Evolutionary conservation across 306 rosid species (phyloP).

Genomic region (Sicyos edulis): DNA sequence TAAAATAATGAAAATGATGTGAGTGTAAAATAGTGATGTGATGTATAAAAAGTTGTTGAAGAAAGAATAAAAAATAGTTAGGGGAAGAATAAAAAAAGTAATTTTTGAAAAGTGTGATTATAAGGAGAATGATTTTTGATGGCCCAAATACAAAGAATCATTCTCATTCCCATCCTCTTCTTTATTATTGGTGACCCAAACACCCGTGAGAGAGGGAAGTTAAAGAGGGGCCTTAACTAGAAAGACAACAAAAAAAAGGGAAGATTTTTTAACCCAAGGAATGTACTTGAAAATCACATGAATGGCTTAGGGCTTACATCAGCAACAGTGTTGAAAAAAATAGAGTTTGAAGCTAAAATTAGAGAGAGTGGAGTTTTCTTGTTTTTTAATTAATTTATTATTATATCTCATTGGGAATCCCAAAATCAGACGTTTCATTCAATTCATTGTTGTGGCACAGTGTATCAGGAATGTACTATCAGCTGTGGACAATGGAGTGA

Average conservation of each 20-base stretch:
- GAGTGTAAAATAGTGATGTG: too few relatives aligned
- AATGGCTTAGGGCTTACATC: slow-evolving; percentile 17
- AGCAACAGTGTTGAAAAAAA: slow-evolving; percentile 16
- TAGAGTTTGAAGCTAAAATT: slow-evolving; percentile 12
- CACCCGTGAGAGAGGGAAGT: too few relatives aligned
- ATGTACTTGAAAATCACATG: slow-evolving; percentile 16
- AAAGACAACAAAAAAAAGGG: background rate
- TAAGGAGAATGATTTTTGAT: too few relatives aligned
- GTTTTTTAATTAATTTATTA: background rate
- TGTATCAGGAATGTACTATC: slow-evolving; percentile 48
- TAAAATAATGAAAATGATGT: too few relatives aligned
- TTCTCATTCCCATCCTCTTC: too few relatives aligned
- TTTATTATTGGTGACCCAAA: too few relatives aligned
- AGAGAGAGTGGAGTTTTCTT: background rate
- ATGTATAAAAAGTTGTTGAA: too few relatives aligned
- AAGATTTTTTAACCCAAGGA: slow-evolving; percentile 2
- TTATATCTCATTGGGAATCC: slow-evolving; percentile 33
- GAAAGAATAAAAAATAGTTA: too few relatives aligned
- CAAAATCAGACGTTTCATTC: slow-evolving; percentile 51
- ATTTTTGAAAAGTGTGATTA: too few relatives aligned
- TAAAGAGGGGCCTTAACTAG: background rate
- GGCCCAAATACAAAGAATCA: too few relatives aligned
- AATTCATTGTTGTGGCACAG: slow-evolving; percentile 32
- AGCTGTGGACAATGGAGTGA: slow-evolving; percentile 28
- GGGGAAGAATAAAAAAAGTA: too few relatives aligned